Conservation (phyloP, 1,139 yeast species). For the Saccharomyces hybrid region DNA sequence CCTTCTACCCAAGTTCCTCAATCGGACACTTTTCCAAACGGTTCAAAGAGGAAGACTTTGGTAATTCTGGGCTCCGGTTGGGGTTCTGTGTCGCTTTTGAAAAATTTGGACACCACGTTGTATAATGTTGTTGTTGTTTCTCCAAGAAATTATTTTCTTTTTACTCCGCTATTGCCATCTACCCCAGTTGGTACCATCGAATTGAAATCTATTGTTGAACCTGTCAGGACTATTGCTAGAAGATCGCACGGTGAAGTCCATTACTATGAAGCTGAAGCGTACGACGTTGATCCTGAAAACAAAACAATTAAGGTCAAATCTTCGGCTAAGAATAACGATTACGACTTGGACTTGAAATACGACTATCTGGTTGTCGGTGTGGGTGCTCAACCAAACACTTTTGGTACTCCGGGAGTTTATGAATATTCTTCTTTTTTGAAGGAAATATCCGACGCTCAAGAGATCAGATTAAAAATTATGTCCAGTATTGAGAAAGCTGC, state of each 20-base stretch:
- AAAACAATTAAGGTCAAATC: constrained; percentile 54
- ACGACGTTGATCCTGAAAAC: constrained; percentile 62
- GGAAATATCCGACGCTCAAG: constrained; percentile 76
- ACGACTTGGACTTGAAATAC: constrained; percentile 47
- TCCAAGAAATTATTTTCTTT: constrained; percentile 89
- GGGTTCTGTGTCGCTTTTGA: constrained; percentile 81
- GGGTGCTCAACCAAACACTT: constrained; percentile 88
- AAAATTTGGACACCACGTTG: constrained; percentile 75
- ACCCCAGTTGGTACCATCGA: constrained; percentile 93
- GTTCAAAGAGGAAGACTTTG: constrained; percentile 77
- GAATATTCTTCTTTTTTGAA: constrained; percentile 81
- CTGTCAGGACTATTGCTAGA: constrained; percentile 68
- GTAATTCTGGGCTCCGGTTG: constrained; percentile 92
- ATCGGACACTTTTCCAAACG: constrained; percentile 52
- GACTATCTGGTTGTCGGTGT: constrained; percentile 85
- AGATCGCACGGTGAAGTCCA: constrained; percentile 71
- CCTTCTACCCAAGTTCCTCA: constrained; percentile 56
- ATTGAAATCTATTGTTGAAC: constrained; percentile 82
- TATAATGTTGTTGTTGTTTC: constrained; percentile 87
- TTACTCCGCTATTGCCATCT: constrained; percentile 89
- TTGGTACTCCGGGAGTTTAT: constrained; percentile 88
- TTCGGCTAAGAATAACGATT: constrained; percentile 31
- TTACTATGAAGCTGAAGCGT: constrained; percentile 88
- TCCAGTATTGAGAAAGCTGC: constrained; percentile 80
- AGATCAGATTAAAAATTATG: constrained; percentile 69